Conservation (phyloP, 2,329 filamentous ascomycete genomes). For the Clarireedia homoeocarpa region DNA sequence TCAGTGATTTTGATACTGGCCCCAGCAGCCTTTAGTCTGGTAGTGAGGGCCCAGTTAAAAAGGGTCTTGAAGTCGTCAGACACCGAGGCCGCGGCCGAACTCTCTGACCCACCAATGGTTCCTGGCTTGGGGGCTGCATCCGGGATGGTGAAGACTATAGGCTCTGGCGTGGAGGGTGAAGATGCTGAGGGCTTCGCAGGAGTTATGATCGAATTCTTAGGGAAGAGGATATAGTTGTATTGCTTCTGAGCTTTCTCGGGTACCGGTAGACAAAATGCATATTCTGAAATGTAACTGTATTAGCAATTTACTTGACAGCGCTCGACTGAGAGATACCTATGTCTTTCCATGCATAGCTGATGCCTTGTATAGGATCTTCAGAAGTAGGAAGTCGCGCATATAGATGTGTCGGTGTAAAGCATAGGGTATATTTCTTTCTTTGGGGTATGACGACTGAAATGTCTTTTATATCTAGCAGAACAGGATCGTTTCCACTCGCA, state of each 20-base stretch:
- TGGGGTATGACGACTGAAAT: conserved; percentile 60
- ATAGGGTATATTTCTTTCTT: conserved; percentile 60
- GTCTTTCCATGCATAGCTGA: conserved; percentile 52
- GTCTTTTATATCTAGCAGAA: conserved; percentile 55
- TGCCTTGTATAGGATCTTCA: conserved; percentile 42
- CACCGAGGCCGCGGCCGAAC: conserved; percentile 42
- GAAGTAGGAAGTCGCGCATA: conserved; percentile 49
- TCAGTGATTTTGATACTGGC: conserved; percentile 42
- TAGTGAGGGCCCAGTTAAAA: conserved; percentile 52
- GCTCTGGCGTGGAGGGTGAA: conserved; percentile 37
- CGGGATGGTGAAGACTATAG: conserved; percentile 57
- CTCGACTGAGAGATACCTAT: conserved; percentile 40
- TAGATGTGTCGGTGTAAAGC: conserved; percentile 51
- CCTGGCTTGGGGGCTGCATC: conserved; percentile 53
- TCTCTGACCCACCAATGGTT: conserved; percentile 43
- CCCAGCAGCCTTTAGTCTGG: conserved; percentile 41
- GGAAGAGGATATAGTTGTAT: conserved; percentile 58
- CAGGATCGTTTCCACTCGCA: conserved; percentile 37
- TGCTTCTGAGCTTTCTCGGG: conserved; percentile 59
- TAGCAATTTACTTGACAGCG: background rate
- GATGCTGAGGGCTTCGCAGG: conserved; percentile 38
- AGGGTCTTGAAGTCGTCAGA: conserved; percentile 52
- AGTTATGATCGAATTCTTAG: conserved; percentile 43
- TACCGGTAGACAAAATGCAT: conserved; percentile 55
- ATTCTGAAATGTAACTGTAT: conserved; percentile 37